Percentiles rank a stretch among this genome's conserved stretches.
Evolutionary conservation across 1,284 basidiomycete species (phyloP).

Genomic region (Heterobasidion parviporum): DNA sequence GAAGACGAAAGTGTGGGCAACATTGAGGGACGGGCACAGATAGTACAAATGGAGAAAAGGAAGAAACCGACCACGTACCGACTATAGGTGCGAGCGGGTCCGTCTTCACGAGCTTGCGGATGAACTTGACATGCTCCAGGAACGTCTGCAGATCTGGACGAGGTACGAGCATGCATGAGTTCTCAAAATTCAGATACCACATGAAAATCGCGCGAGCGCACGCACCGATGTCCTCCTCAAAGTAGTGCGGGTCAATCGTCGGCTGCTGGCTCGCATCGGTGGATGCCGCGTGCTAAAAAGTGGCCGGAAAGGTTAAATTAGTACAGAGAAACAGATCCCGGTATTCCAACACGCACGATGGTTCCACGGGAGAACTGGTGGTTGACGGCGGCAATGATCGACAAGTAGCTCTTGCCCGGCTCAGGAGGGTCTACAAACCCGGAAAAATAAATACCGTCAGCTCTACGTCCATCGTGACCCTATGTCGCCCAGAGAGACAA

Average conservation of each 20-base stretch:
- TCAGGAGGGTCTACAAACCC: slow-evolving; percentile 6
- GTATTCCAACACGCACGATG: slow-evolving; percentile 17
- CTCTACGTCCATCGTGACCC: no score
- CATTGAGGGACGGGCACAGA: no score
- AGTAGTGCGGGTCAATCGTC: slow-evolving; percentile 31
- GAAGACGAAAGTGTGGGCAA: neutral
- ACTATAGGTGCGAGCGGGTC: slow-evolving; percentile 16
- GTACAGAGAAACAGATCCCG: neutral
- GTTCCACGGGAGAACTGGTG: slow-evolving; percentile 26
- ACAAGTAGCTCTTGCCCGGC: slow-evolving; percentile 15
- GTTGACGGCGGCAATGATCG: slow-evolving; percentile 6
- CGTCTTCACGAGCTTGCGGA: slow-evolving; percentile 22
- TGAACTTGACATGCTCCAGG: slow-evolving; percentile 31
- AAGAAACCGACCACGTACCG: neutral
- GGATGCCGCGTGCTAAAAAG: slow-evolving; percentile 22
- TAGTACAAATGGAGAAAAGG: neutral
- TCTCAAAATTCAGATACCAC: neutral
- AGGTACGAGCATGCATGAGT: neutral
- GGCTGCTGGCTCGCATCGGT: slow-evolving; percentile 28
- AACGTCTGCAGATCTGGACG: slow-evolving; percentile 21
- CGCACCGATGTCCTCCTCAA: slow-evolving; percentile 30
- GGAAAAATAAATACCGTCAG: no score
- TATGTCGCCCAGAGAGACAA: neutral
- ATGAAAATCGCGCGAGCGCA: neutral
- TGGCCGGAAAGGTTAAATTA: neutral